Evolutionary conservation across 2,329 filamentous ascomycete genomes (phyloP).

Genomic region (Plenodomus lindquistii): DNA sequence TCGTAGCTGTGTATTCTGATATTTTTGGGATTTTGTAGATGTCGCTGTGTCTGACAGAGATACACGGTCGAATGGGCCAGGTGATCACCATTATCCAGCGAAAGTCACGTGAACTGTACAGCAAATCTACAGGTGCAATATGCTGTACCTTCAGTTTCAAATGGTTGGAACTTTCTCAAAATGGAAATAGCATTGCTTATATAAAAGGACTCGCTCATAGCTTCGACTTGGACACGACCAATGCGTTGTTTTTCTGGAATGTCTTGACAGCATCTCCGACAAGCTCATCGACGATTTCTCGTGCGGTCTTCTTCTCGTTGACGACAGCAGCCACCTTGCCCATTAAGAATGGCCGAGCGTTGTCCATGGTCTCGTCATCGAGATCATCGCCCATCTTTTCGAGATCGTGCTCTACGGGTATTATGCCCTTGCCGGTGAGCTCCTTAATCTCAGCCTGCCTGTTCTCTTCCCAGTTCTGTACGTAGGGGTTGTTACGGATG

Average conservation of each 20-base stretch:
- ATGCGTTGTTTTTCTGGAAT: slow-evolving; percentile 69
- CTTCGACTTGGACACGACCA: slow-evolving; percentile 53
- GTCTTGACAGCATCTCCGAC: slow-evolving; percentile 76
- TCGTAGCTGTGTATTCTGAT: too few relatives aligned
- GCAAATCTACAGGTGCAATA: too few relatives aligned
- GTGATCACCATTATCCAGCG: too few relatives aligned
- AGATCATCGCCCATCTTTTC: slow-evolving; percentile 72
- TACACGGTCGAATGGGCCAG: too few relatives aligned
- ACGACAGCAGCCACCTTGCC: slow-evolving; percentile 94
- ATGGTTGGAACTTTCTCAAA: too few relatives aligned
- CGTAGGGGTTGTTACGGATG: slow-evolving; percentile 92
- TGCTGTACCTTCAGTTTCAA: too few relatives aligned
- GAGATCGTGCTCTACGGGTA: slow-evolving; percentile 92
- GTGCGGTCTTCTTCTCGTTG: slow-evolving; percentile 88
- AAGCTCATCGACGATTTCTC: slow-evolving; percentile 92
- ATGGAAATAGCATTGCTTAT: background rate
- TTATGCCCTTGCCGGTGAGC: slow-evolving; percentile 82
- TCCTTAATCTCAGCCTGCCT: slow-evolving; percentile 88
- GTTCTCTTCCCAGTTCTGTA: slow-evolving; percentile 94
- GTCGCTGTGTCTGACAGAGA: too few relatives aligned
- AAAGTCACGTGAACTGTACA: too few relatives aligned
- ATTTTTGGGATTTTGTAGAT: too few relatives aligned
- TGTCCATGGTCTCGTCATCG: slow-evolving; percentile 86
- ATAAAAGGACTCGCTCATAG: slow-evolving; percentile 19
- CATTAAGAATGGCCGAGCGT: slow-evolving; percentile 91